Evolutionary conservation across 805 yeast genomes (phyloP), one percentile per base, ranked within the genome.

Genomic region (Ogataea wickerhamii): DNA sequence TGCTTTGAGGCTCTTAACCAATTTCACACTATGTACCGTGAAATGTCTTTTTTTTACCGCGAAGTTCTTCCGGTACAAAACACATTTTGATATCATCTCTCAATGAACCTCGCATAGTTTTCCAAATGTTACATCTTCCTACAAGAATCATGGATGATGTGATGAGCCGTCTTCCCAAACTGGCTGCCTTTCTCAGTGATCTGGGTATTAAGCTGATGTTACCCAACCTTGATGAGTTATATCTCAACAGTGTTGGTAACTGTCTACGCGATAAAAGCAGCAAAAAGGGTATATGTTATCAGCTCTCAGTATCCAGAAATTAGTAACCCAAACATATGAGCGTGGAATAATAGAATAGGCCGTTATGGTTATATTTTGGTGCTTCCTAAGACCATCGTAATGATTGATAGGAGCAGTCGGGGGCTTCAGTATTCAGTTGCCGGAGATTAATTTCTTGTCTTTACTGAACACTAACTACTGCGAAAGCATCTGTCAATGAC

Each of bases 401-500:
- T 33, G 36, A 33, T 33, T 33, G 24, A 25, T 33, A 33, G 36
- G 36, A 29, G 17, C 30, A 26, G 35, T 32, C 35, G 35, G 30
- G 36, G 36, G 36, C 28, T 23, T 33, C 36, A 33, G 30, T 24
- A 33, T 33, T 33, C 30, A 33, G 36, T 25, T 33, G 36, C 24
- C 36, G 24, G 36, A 33, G 35, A 20, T 33, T 28, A 33, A 33
- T 23, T 33, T 33, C 36, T 33, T 25, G 36, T 20, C 22, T 33
- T 33, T 24, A 33, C 36, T 33, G 36, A 33, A 33, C 29, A 24
- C 30, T 33, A 32, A 32, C 35, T 33, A 33, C 36, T 33, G 36
- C 36, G 36, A 33, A 33, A 33, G 36, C 36, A 33, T 33, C 19
- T 33, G 36, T 29, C 36, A 33, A 33, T 28, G 30, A 33, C 30